Base-by-base conservation (phyloP, 495 filamentous ascomycete species). In the Halenospora varia region DNA sequence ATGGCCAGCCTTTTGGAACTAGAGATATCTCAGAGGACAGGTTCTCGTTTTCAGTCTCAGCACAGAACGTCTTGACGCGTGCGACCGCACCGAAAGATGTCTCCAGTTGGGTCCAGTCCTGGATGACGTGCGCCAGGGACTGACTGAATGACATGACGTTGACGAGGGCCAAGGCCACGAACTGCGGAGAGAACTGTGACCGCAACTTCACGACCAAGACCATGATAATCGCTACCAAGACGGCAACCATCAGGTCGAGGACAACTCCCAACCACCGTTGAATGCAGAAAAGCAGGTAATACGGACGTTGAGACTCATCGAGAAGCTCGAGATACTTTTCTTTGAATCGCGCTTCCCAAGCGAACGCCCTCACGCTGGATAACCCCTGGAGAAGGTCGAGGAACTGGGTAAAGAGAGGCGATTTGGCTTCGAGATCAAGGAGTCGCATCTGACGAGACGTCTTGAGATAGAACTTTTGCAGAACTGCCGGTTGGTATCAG, bases 371-470 rank as follows among this genome's bases (percentile, higher is more conserved):
- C 41, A 82, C 75, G 4, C 74, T 77, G 4, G 67, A 62, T 11
- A 78, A 56, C 0, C 79, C 70, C 47, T 62, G 55, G 2, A 70
- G 61, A 51, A 71, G 72, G 48, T 88, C 85, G 19, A 80, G 70
- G 49, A 87, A 85, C 44, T 79, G 76, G 0, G 82, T 77, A 54
- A 79, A 84, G 0, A 87, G 68, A 2, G 82, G 81, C 2, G 83
- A 75, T 63, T 84, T 82, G 13, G 73, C 66, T 58, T 84, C 77
- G 4, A 82, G 79, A 25, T 87, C 84, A 19, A 88, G 68, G 44
- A 84, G 72, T 29, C 84, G 81, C 3, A 88, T 66, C 60, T 87
- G 84, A 2, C 83, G 77, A 1, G 83, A 86, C 1, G 85, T 88
- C 10, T 80, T 75, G 3, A 88, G 73, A 56, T 88, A 88, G 35